A percentile compares a stretch with the other conserved stretches of the same genome.
Conservation (phyloP, 1,139 yeast species). For the Pichia sp. region DNA sequence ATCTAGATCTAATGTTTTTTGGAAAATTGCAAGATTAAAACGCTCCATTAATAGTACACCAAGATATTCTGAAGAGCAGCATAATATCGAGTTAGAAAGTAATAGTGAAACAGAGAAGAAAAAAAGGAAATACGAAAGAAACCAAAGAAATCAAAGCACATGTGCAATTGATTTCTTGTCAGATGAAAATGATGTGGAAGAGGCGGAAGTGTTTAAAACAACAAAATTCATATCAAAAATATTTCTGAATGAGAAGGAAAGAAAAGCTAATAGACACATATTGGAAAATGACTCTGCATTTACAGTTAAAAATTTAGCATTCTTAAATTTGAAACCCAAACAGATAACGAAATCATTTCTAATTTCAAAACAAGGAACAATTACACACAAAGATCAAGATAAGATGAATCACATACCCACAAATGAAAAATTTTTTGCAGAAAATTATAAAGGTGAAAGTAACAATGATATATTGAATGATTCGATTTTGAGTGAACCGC, state of each 20-base stretch:
- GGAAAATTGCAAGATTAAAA: conserved; percentile 54
- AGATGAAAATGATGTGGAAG: conserved; percentile 34
- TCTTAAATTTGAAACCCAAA: conserved; percentile 38
- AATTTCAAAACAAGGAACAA: conserved; percentile 26
- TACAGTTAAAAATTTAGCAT: conserved; percentile 43
- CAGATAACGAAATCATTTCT: conserved; percentile 25
- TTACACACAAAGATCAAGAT: conserved; percentile 24
- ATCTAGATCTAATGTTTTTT: conserved; percentile 79
- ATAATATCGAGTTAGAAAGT: too few species aligned
- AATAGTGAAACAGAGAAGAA: too few species aligned
- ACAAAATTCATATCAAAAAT: conserved; percentile 28
- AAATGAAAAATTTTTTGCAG: conserved; percentile 49
- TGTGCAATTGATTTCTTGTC: conserved; percentile 32
- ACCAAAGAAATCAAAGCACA: conserved; percentile 16
- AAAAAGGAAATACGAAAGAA: background rate
- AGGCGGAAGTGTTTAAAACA: conserved; percentile 33
- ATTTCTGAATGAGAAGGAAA: conserved; percentile 26
- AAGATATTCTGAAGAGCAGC: too few species aligned
- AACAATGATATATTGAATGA: too few species aligned
- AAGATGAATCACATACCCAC: conserved; percentile 32
- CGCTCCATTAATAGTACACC: too few species aligned
- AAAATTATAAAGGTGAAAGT: conserved; percentile 37
- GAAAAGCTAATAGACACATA: conserved; percentile 25
- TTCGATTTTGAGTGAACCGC: conserved; percentile 13
- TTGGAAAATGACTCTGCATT: conserved; percentile 50